A percentile compares a stretch with the other conserved stretches of the same genome.
Evolutionary conservation across 306 rosid species (phyloP).

Genomic region (Vicia faba): DNA sequence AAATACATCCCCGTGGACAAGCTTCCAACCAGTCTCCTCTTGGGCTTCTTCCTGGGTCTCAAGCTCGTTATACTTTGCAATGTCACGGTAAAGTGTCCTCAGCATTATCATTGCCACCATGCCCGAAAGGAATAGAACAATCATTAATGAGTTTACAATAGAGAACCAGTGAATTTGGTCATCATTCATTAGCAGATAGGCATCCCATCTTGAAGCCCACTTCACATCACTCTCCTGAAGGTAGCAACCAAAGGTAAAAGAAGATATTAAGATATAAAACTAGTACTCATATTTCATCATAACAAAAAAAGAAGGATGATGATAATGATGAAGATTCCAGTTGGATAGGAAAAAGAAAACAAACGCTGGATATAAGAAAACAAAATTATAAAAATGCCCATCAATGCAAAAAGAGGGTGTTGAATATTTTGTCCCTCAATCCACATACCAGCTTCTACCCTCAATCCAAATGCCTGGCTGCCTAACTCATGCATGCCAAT

Average conservation of each 20-base stretch:
- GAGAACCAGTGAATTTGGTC: constrained; percentile 99
- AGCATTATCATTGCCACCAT: constrained; percentile 99
- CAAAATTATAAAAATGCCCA: neutral
- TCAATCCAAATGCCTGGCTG: constrained; percentile 19
- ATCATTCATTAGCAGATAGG: constrained; percentile 91
- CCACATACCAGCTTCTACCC: constrained; percentile 8
- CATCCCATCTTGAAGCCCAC: constrained; percentile 99
- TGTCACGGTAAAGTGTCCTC: constrained; percentile 94
- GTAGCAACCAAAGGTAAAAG: constrained; percentile 36
- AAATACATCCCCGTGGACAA: constrained; percentile 97
- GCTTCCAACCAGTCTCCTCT: constrained; percentile 99
- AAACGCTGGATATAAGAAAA: constrained; percentile 5
- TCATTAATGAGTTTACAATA: constrained; percentile 93
- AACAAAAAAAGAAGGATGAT: neutral
- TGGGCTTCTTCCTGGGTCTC: constrained; percentile 99
- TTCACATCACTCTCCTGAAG: constrained; percentile 87
- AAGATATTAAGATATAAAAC: constrained; percentile 35
- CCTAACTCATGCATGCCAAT: constrained; percentile 18
- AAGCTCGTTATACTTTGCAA: constrained; percentile 94
- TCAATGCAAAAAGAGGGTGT: neutral
- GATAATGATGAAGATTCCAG: constrained; percentile 6
- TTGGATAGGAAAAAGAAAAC: constrained; percentile 13
- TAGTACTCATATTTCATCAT: constrained; percentile 9
- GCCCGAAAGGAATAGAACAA: constrained; percentile 97
- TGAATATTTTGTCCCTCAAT: neutral